A percentile compares a stretch with the other conserved stretches of the same genome.
Conservation (phyloP, 2,329 filamentous ascomycete genomes). For the Aspergillus piperis region DNA sequence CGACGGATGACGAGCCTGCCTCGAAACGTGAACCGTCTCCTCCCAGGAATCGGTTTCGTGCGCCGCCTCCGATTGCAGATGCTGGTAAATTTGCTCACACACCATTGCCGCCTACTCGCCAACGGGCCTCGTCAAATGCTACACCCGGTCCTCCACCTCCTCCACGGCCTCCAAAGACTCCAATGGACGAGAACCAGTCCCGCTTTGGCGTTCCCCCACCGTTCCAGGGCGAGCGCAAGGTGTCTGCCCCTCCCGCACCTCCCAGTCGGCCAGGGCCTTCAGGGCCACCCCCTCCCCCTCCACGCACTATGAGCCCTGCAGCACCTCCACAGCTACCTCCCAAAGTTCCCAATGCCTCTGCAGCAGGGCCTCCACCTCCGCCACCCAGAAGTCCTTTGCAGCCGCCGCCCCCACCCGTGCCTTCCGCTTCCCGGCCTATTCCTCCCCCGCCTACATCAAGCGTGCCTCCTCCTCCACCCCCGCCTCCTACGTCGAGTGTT, state of each 20-base stretch:
- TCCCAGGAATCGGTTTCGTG: constrained; percentile 71
- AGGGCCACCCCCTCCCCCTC: constrained; percentile 68
- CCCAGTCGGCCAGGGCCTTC: constrained; percentile 62
- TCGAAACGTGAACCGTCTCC: constrained; percentile 73
- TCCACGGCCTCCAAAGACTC: constrained; percentile 68
- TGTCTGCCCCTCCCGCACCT: constrained; percentile 69
- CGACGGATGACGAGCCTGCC: constrained; percentile 56
- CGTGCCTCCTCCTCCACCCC: constrained; percentile 30
- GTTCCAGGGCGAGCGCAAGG: constrained; percentile 66
- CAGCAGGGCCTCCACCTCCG: constrained; percentile 58
- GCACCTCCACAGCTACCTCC: constrained; percentile 54
- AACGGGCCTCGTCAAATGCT: constrained; percentile 52
- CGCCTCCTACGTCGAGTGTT: constrained; percentile 39
- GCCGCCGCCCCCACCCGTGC: constrained; percentile 46
- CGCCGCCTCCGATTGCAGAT: constrained; percentile 84
- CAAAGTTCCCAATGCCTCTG: constrained; percentile 41
- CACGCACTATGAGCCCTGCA: constrained; percentile 48
- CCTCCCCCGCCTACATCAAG: constrained; percentile 32
- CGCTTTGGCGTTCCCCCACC: constrained; percentile 79
- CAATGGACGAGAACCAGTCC: constrained; percentile 65
- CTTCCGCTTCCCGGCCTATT: constrained; percentile 37
- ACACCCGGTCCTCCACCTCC: constrained; percentile 66
- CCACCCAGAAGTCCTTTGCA: constrained; percentile 47
- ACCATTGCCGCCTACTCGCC: constrained; percentile 50
- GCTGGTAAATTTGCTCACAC: constrained; percentile 79